Percentiles rank a stretch among this genome's conserved stretches.
phyloP scores from a whole-genome alignment of 225 moss, liverwort and hornwort species.

The Bryoerythrophyllum caledonicum region DNA sequence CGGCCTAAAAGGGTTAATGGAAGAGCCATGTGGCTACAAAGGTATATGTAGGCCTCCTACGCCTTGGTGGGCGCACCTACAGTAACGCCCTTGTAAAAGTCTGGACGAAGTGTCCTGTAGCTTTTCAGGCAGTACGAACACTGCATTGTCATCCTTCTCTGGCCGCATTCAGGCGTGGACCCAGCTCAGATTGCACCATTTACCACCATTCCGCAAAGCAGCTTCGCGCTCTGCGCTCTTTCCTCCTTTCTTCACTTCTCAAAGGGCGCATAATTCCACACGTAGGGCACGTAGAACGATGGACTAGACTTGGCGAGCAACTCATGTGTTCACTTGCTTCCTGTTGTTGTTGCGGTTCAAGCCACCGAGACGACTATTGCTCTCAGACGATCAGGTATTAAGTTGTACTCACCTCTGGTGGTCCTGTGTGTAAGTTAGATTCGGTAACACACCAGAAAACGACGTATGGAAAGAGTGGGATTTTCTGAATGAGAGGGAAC shows the following conservation, averaged over 20 bases:
- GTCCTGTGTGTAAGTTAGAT: not conserved
- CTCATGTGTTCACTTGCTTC: not conserved
- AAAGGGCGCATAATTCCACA: not conserved
- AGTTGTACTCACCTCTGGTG: not conserved
- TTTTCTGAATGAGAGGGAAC: not conserved
- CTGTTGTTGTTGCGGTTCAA: not conserved
- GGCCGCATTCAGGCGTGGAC: not conserved
- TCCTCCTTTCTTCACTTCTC: no score
- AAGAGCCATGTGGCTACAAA: no score
- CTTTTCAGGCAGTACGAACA: not conserved
- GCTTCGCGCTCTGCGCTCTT: not conserved
- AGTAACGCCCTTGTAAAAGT: no score
- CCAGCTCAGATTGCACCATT: not conserved
- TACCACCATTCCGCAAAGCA: not conserved
- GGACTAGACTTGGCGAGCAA: not conserved
- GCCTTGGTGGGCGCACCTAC: no score
- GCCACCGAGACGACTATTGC: not conserved
- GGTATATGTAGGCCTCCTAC: no score
- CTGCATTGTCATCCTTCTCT: not conserved
- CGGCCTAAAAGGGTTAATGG: no score
- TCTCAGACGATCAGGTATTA: not conserved
- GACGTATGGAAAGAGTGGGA: not conserved
- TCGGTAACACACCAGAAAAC: not conserved
- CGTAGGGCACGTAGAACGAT: not conserved
- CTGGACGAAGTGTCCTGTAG: not conserved